These are phyloP conservation scores for Puccinia polysora DNA, from an alignment of 1,284 basidiomycete species.

Conservation along the genomic window DNA sequence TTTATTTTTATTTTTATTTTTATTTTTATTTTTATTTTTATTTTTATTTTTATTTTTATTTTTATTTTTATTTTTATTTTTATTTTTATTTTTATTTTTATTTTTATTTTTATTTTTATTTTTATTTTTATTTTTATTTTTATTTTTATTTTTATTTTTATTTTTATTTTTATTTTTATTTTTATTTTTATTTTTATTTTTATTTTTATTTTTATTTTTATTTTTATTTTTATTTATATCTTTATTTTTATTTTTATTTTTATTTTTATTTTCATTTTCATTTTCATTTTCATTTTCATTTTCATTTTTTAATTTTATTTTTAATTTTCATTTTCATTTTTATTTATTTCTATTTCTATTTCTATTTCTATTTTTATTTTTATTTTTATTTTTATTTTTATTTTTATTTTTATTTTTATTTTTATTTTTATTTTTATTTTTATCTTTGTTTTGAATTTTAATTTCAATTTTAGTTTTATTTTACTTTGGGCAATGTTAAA, in stretches of 20 bases:
- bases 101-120: not conserved
- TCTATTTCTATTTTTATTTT: not conserved
- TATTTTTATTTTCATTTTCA: too few relatives aligned
- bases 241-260: too few relatives aligned
- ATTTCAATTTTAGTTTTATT: too few relatives aligned
- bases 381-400: not conserved
- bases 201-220: too few relatives aligned
- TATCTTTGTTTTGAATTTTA: too few relatives aligned
- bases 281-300: too few relatives aligned
- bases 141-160: not conserved
- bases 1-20: not conserved
- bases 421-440: too few relatives aligned
- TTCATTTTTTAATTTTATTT: too few relatives aligned
- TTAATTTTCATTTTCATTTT: too few relatives aligned
- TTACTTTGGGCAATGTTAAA: too few relatives aligned
- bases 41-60: not conserved
- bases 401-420: constrained; percentile 1
- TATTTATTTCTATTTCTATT: not conserved
- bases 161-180: not conserved
- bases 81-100: not conserved
- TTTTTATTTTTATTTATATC: too few relatives aligned
- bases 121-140: not conserved
- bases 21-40: not conserved
- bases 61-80: not conserved
- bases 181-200: not conserved